Evolutionary conservation across 2,329 filamentous ascomycete species (phyloP).

Genomic region (Bipolaris sorokiniana): DNA sequence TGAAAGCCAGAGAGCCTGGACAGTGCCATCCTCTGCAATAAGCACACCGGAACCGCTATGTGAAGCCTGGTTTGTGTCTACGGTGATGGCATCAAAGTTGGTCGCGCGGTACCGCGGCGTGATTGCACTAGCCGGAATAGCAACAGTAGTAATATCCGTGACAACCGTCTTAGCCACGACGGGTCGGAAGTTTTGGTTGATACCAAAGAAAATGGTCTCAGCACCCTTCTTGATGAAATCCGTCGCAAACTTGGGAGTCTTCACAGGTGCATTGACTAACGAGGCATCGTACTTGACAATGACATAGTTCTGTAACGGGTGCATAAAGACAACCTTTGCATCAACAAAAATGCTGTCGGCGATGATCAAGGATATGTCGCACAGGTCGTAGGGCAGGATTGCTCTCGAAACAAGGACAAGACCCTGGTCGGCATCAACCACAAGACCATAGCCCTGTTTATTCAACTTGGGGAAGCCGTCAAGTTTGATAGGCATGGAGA

Average conservation of each 20-base stretch:
- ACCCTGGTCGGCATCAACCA: conserved; percentile 96
- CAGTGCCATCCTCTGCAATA: conserved; percentile 84
- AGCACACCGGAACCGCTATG: conserved; percentile 95
- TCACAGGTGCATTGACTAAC: conserved; percentile 90
- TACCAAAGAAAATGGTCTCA: conserved; percentile 95
- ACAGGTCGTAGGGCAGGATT: conserved; percentile 94
- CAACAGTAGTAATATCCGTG: conserved; percentile 95
- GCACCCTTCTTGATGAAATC: conserved; percentile 89
- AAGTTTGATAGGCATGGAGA: conserved; percentile 92
- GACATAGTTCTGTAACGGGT: conserved; percentile 95
- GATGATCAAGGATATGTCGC: conserved; percentile 94
- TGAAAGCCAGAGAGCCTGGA: conserved; percentile 95
- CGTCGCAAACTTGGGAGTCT: conserved; percentile 82
- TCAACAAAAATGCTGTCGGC: conserved; percentile 95
- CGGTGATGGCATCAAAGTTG: conserved; percentile 95
- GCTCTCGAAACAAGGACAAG: conserved; percentile 93
- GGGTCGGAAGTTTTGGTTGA: conserved; percentile 92
- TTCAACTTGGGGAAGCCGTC: conserved; percentile 96
- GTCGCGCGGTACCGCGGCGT: conserved; percentile 93
- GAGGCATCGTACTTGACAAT: conserved; percentile 93
- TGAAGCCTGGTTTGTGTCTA: conserved; percentile 88
- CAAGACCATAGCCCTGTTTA: conserved; percentile 93
- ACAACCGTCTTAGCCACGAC: conserved; percentile 94
- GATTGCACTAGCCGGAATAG: conserved; percentile 90
- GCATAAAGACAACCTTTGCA: conserved; percentile 92